A percentile compares a stretch with the other conserved stretches of the same genome.
phyloP scores from a whole-genome alignment of 2,329 filamentous ascomycete species.

The Lecanicillium sp. region DNA sequence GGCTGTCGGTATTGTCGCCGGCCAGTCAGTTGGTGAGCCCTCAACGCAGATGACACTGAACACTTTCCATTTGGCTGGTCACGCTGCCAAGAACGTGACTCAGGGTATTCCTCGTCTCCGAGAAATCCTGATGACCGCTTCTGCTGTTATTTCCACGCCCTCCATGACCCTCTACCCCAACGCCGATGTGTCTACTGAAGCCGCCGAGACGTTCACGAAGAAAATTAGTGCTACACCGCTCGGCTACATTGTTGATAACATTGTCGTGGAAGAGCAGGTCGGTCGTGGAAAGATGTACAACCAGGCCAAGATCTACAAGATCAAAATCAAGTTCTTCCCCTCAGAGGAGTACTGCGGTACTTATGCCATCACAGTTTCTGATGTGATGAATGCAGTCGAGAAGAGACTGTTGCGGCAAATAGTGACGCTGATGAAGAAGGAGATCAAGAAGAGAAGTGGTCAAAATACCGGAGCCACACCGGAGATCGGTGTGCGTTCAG shows the following conservation, averaged over 20 bases:
- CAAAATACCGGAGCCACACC: slow-evolving; percentile 65
- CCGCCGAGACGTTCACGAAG: slow-evolving; percentile 80
- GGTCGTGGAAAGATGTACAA: slow-evolving; percentile 62
- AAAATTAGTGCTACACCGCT: slow-evolving; percentile 82
- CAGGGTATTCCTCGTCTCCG: slow-evolving; percentile 93
- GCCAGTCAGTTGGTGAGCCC: slow-evolving; percentile 93
- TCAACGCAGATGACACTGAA: slow-evolving; percentile 99
- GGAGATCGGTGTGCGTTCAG: slow-evolving; percentile 56
- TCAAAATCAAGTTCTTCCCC: slow-evolving; percentile 79
- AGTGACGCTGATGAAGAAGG: slow-evolving; percentile 62
- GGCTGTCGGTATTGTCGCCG: slow-evolving; percentile 92
- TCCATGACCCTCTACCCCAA: slow-evolving; percentile 80
- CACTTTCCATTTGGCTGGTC: slow-evolving; percentile 98
- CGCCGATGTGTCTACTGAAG: slow-evolving; percentile 59
- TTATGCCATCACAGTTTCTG: slow-evolving; percentile 73
- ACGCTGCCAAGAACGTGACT: slow-evolving; percentile 97
- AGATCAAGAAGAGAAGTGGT: slow-evolving; percentile 67
- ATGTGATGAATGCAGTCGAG: slow-evolving; percentile 77
- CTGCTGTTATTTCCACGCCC: slow-evolving; percentile 80
- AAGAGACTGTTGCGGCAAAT: slow-evolving; percentile 69
- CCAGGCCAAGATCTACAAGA: slow-evolving; percentile 77
- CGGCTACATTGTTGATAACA: slow-evolving; percentile 75
- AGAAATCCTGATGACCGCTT: slow-evolving; percentile 98
- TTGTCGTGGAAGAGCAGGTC: slow-evolving; percentile 72
- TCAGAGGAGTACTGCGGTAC: slow-evolving; percentile 75